phyloP scores from a whole-genome alignment of 306 rosid species.

The Pyrus communis region DNA sequence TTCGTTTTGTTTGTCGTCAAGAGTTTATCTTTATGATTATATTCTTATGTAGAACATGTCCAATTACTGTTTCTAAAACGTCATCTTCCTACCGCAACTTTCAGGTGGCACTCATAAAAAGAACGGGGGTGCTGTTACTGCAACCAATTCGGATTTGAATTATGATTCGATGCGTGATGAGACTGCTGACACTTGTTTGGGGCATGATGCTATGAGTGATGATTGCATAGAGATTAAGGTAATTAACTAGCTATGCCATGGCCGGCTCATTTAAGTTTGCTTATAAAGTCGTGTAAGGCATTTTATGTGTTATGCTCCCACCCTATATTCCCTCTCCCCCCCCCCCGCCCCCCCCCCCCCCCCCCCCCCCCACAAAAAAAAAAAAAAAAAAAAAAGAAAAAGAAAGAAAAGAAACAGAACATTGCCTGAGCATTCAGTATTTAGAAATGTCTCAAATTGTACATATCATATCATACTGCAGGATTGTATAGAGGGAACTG shows the following conservation, averaged over 20 bases:
- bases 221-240: conserved; percentile 60
- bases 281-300: not conserved
- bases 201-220: conserved; percentile 39
- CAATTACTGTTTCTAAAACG: conserved; percentile 9
- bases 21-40: not conserved
- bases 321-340: not conserved
- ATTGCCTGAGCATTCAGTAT: not conserved
- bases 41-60: not conserved
- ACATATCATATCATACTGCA: conserved; percentile 27
- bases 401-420: not conserved
- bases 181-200: conserved; percentile 47
- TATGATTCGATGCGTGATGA: conserved; percentile 36
- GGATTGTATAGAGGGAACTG: conserved; percentile 44
- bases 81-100: conserved; percentile 22
- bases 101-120: conserved; percentile 54
- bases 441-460: conserved; percentile 8
- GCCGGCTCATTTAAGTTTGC: not conserved
- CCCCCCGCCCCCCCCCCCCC: not conserved
- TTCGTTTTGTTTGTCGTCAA: not conserved
- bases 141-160: conserved; percentile 32
- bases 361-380: not conserved
- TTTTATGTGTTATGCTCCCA: not conserved
- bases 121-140: conserved; percentile 37
- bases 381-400: not conserved
- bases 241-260: conserved; percentile 15